phyloP scores from a whole-genome alignment of 768 basidiomycete genomes.

The Clavulina sp. region DNA sequence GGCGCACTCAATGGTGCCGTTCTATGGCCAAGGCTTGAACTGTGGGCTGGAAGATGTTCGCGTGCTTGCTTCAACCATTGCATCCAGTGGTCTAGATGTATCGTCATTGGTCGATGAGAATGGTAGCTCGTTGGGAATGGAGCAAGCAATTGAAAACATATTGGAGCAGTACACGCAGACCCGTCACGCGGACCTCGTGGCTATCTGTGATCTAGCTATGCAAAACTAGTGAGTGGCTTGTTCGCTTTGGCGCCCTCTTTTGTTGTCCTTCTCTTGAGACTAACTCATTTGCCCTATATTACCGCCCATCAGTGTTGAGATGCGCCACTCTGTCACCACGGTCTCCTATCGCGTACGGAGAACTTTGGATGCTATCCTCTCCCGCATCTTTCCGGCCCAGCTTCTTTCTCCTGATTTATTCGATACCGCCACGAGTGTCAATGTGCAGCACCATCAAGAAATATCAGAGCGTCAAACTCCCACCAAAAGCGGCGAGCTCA shows the following conservation, averaged over 20 bases:
- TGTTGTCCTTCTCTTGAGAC: background rate
- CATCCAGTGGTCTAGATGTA: background rate
- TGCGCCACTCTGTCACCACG: constrained; percentile 84
- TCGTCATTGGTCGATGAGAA: background rate
- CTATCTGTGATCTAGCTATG: constrained; percentile 87
- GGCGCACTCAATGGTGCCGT: constrained; percentile 97
- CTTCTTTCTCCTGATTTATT: constrained; percentile 24
- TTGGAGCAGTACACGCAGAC: constrained; percentile 63
- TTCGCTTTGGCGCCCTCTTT: constrained; percentile 15
- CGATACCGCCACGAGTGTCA: no score
- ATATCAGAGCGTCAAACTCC: no score
- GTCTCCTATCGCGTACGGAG: constrained; percentile 63
- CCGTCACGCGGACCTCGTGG: constrained; percentile 74
- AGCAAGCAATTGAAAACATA: constrained; percentile 34
- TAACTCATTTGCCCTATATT: background rate
- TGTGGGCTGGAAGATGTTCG: constrained; percentile 96
- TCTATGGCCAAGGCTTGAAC: constrained; percentile 93
- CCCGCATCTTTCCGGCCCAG: constrained; percentile 16
- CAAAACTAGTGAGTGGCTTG: constrained; percentile 72
- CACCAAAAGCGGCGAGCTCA: background rate
- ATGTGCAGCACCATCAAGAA: no score
- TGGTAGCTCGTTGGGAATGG: background rate
- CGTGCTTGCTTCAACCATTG: constrained; percentile 46
- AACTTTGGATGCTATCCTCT: constrained; percentile 48
- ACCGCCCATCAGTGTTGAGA: constrained; percentile 49